Evolutionary conservation across 257 asterid species (phyloP), one percentile per base, ranked within the genome.

Genomic region (Paulownia fortunei): DNA sequence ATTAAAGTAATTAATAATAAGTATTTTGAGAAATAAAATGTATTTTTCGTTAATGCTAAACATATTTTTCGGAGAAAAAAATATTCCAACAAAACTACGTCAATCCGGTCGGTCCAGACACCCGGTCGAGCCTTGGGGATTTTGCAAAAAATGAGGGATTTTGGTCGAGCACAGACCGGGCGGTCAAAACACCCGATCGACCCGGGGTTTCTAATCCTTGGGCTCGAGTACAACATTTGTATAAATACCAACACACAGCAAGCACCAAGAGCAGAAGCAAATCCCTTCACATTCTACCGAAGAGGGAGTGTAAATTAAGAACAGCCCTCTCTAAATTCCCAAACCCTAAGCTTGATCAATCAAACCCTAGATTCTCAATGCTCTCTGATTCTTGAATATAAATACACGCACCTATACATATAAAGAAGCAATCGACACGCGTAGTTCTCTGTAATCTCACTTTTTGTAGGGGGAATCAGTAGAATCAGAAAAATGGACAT

Each of bases 401-500:
- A 3, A 21, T 9, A 62, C 46, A 30, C 66, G 10, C 51, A 11
- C 68, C 42, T n/a, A 18, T 26, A 24, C 30, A 46, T 73, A 11
- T 0, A 37, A 7, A 46, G 3, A 32, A 8, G 69, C 32, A 15
- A 16, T 54, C 11, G 1, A 74, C 54, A 42, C 32, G 15, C 80
- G 13, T 41, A 32, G 39, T 68, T 82, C 27, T 13, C 65, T 51
- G 68, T 16, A 32, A 55, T 74, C 69, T 58, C 30, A 23, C 23
- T 37, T 11, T 42, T 39, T 44, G 32, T 63, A 72, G 37, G 16
- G 69, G 30, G 79, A 71, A 79, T 74, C 58, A 49, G 6, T 69
- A 47, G 75, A 41, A 69, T 69, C 69, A 27, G 51, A 60, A 68
- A 70, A 58, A 94, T 94, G 98, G 98, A 94, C 74, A 83, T 89